Evolutionary conservation across 441 rosid species (phyloP), one percentile per base, ranked within the genome.

Genomic region (Euphorbia corollata): DNA sequence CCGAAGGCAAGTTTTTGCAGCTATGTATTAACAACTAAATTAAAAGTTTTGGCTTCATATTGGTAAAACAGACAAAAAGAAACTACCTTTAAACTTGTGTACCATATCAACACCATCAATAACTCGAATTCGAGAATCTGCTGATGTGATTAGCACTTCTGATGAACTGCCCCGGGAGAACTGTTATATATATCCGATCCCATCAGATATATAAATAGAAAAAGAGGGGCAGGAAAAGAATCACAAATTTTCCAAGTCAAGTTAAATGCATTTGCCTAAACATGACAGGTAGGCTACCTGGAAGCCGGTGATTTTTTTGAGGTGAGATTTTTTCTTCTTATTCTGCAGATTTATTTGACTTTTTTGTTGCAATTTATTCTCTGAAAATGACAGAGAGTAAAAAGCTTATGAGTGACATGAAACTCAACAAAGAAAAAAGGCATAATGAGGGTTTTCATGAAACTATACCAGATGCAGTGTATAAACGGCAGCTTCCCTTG

Each of bases 261-360:
- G 51, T 30, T 36, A 45, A 43, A 50, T 8, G 19, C 34, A 45
- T 10, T 11, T 56, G 51, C 59, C 16, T 7, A 65, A 51, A 38
- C 23, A 11, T 20, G 59, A 19, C 38, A 57, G 20, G 12, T 59
- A 41, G 64, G 58, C 73, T 82, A 95, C 98, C 96, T 95, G 98
- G 82, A 95, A 95, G 76, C 99, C 98, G 32, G 98, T 95, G 75
- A 95, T 91, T 81, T 91, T 94, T 81, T 86, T 94, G 55, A 76
- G 92, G 75, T 86, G 94, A 68, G 98, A 70, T 80, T 90, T 91
- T 89, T 91, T 94, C 86, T 88, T 95, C 86, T 79, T 95, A 68
- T 84, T 91, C 78, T 84, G 96, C 81, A 95, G 81, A 81, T 90
- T 84, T 68, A 95, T 90, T 69, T 78, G 87, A 77, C 86, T 74